Evolutionary conservation across 495 filamentous ascomycete species (phyloP), one percentile per base, ranked within the genome.

Genomic region (Lasiosphaeris hirsuta): DNA sequence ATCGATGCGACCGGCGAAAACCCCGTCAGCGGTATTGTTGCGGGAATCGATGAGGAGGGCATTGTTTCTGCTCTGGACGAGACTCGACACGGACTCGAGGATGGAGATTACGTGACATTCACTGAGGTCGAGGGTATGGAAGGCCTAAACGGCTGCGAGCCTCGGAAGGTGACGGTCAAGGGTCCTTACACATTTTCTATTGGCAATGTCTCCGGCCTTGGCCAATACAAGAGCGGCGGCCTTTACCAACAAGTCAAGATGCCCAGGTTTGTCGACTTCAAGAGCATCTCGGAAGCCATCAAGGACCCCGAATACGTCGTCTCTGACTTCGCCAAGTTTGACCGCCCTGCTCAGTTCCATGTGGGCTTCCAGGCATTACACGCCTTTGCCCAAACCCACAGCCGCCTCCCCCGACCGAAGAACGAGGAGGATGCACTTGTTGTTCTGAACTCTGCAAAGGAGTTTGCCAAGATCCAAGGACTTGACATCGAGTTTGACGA

Each of bases 141-240:
- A 54, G 86, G 72, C 14, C 72, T 97, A 50, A 98, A 97, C 68
- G 80, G 83, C 64, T 81, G 82, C 44, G 87, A 87, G 51, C 92
- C 92, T 37, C 85, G 87, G 54, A 95, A 96, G 74, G 76, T 99
- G 40, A 92, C 87, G 7, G 93, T 96, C 23, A 97, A 96, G 74
- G 94, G 88, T 1, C 95, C 95, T 3, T 97, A 97, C 68, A 95
- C 94, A 9, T 99, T 99, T 71, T 90, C 88, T 7, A 97, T 99
- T 64, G 94, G 92, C 30, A 91, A 97, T 73, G 91, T 96, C 8
- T 90, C 90, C 13, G 84, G 81, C 4, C 80, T 96, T 39, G 92
- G 93, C 19, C 75, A 86, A 60, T 99, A 99, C 73, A 74, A 87
- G 73, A 80, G 87, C 40, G 93, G 93, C 19, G 95, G 95, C 54